These are phyloP conservation scores for Elsinoe arachidis DNA, from an alignment of 2,329 filamentous ascomycete species.

Conservation along the genomic window DNA sequence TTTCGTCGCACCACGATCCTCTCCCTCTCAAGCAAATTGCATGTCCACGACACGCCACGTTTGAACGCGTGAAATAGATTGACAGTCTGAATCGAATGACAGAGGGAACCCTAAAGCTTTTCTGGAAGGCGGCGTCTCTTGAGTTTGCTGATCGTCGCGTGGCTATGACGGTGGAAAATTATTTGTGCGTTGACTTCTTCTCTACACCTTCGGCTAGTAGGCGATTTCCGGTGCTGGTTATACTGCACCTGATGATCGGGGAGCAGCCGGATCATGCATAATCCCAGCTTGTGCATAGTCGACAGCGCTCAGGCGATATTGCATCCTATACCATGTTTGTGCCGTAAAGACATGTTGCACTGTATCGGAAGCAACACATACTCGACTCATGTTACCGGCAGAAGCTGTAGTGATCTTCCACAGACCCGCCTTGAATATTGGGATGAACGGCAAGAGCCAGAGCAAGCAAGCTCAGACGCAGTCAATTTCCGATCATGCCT, in stretches of 20 bases:
- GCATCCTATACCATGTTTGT: neutral
- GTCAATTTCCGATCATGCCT: neutral
- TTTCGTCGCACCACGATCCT: neutral
- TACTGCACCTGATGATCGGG: neutral
- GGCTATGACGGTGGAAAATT: neutral
- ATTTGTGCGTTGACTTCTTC: neutral
- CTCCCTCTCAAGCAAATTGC: neutral
- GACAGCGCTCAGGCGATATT: neutral
- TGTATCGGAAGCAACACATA: neutral
- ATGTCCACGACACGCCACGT: neutral
- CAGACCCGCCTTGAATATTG: neutral
- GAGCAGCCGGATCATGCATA: slow-evolving; percentile 1
- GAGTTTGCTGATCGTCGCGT: slow-evolving; percentile 6
- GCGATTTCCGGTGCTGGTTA: too few species aligned
- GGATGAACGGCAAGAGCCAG: neutral
- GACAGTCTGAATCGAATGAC: neutral
- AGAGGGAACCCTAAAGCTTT: neutral
- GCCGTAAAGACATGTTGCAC: neutral
- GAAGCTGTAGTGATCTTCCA: neutral
- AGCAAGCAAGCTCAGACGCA: neutral
- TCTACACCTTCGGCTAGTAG: too few species aligned
- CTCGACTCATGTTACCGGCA: neutral
- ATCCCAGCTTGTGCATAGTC: neutral
- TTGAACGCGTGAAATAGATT: slow-evolving; percentile 5
- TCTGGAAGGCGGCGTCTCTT: slow-evolving; percentile 2